Evolutionary conservation across 2,329 filamentous ascomycete genomes (phyloP).

Genomic region (Rutstroemia sp.): DNA sequence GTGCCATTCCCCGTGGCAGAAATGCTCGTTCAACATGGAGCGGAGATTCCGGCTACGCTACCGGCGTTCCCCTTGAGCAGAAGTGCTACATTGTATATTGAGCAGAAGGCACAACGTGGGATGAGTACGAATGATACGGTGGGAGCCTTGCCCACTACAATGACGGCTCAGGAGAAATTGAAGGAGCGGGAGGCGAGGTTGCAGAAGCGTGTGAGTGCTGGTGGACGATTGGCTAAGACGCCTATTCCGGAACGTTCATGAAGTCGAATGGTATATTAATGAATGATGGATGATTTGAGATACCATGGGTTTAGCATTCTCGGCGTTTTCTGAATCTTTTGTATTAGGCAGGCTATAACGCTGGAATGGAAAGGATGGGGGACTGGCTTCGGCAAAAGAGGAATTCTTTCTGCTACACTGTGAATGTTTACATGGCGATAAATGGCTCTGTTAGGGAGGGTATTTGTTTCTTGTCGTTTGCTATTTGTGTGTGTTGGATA

Average conservation of each 20-base stretch:
- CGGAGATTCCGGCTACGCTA: slow-evolving; percentile 68
- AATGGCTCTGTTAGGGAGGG: neutral
- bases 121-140: slow-evolving; percentile 46
- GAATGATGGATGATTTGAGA: slow-evolving; percentile 26
- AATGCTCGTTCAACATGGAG: slow-evolving; percentile 86
- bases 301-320: slow-evolving; percentile 28
- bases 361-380: neutral
- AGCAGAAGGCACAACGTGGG: slow-evolving; percentile 57
- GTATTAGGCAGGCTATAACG: slow-evolving; percentile 1
- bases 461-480: neutral
- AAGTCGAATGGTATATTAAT: slow-evolving; percentile 15
- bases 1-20: slow-evolving; percentile 85
- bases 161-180: slow-evolving; percentile 42
- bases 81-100: slow-evolving; percentile 75
- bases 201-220: slow-evolving; percentile 73
- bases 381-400: neutral
- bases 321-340: slow-evolving; percentile 22
- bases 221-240: slow-evolving; percentile 55
- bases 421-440: neutral
- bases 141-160: slow-evolving; percentile 49
- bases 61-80: slow-evolving; percentile 79
- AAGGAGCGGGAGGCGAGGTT: slow-evolving; percentile 61
- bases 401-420: neutral
- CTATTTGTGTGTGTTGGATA: no score
- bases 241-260: slow-evolving; percentile 27